Percentiles rank a stretch among this genome's conserved stretches.
Evolutionary conservation across 2,329 filamentous ascomycete genomes (phyloP).

Genomic region (Trichophyton benhamiae): DNA sequence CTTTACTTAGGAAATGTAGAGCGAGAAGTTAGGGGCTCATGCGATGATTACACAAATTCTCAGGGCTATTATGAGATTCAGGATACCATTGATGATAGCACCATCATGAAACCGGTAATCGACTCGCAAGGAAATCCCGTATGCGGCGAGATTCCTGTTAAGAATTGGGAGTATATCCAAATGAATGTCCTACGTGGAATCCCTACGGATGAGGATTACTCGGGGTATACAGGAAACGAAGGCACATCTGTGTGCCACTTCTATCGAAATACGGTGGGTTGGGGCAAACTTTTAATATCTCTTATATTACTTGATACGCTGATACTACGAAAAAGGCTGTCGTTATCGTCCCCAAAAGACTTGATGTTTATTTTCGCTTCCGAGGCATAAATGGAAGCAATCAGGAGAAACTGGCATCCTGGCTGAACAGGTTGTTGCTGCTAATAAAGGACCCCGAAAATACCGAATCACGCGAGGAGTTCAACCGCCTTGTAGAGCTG

Average conservation of each 20-base stretch:
- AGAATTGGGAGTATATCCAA: slow-evolving; percentile 9
- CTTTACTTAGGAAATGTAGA: slow-evolving; percentile 20
- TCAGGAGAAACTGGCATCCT: not conserved
- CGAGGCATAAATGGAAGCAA: not conserved
- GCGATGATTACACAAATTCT: slow-evolving; percentile 10
- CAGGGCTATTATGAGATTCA: not conserved
- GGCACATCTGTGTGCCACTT: slow-evolving; percentile 17
- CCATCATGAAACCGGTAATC: slow-evolving; percentile 4
- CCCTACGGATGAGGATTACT: slow-evolving; percentile 16
- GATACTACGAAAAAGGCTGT: not conserved
- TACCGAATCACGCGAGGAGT: not conserved
- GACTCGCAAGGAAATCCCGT: slow-evolving; percentile 6
- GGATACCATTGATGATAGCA: slow-evolving; percentile 4
- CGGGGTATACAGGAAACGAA: slow-evolving; percentile 20
- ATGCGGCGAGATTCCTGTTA: slow-evolving; percentile 4
- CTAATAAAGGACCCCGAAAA: not conserved
- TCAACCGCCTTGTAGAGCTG: not conserved
- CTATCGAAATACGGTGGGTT: slow-evolving; percentile 16
- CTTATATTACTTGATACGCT: not conserved
- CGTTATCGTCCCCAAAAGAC: not conserved
- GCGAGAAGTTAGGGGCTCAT: slow-evolving; percentile 9
- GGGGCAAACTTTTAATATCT: not conserved
- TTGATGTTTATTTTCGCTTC: not conserved
- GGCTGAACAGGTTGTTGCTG: not conserved
- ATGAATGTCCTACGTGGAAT: slow-evolving; percentile 9